A percentile compares a stretch with the other conserved stretches of the same genome.
Conservation (phyloP, 2,329 filamentous ascomycete species). For the Talaromyces sp. region DNA sequence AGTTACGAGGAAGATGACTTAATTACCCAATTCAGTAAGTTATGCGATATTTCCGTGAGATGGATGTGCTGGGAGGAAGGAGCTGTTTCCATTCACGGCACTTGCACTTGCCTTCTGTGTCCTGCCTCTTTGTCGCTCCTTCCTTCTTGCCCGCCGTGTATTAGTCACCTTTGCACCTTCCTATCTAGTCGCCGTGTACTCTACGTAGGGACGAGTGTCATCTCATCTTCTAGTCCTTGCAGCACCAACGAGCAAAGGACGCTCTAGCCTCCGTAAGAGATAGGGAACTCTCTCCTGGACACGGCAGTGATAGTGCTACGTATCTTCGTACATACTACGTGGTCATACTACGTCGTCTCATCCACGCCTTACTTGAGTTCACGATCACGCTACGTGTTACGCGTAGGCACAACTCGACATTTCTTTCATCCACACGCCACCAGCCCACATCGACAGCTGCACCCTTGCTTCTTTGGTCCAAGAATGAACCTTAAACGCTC, state of each 20-base stretch:
- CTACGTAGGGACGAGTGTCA: neutral
- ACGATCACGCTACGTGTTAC: neutral
- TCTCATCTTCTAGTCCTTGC: neutral
- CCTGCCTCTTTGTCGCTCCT: neutral
- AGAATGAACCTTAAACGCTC: slow-evolving; percentile 1
- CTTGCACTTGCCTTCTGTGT: neutral
- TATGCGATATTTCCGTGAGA: neutral
- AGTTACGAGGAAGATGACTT: neutral
- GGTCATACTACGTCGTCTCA: neutral
- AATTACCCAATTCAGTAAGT: too few species aligned
- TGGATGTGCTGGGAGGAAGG: neutral
- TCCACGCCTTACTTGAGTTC: neutral
- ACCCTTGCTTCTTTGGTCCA: neutral
- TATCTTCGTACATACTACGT: neutral
- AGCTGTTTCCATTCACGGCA: too few species aligned
- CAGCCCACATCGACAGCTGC: neutral
- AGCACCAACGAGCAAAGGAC: neutral
- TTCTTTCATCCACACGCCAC: slow-evolving; percentile 5
- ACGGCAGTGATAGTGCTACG: neutral
- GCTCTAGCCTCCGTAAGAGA: neutral
- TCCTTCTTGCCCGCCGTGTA: neutral
- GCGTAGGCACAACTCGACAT: neutral
- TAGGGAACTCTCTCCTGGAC: neutral
- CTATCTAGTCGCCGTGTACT: neutral
- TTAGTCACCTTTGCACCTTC: neutral